Base-by-base conservation (phyloP, 2,329 filamentous ascomycete species). In the Cadophora gregata region DNA sequence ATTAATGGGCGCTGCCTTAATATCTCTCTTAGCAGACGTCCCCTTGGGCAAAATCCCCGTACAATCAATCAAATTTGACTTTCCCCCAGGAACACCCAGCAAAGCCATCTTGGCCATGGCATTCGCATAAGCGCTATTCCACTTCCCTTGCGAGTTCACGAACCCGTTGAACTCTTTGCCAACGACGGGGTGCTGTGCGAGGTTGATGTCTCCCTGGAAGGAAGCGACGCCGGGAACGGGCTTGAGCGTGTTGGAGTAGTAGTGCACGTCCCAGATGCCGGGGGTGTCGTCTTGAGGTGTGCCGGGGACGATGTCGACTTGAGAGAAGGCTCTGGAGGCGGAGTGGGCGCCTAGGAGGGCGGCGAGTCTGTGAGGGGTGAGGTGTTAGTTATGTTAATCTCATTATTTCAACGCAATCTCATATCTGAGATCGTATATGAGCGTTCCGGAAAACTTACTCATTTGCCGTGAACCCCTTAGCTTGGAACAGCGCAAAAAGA, bases 151-250 rank as follows among this genome's bases (percentile, higher is more conserved):
- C 55, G 75, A 75, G 24, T 72, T 70, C 1, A 79, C 75, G 31
- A 80, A 78, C 19, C 72, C 75, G 66, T 72, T 70, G 67, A 80
- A 78, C 65, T 76, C 74, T 56, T 77, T 75, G 0, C 78, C 78
- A 0, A 78, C 90, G 5, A 97, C 80, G 77, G 96, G 91, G 78
- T 98, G 95, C 1, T 90, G 93, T 77, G 97, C 96, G 53, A 97
- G 81, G 74, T 97, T 95, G 83, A 97, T 88, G 75, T 97, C 92
- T 0, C 93, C 93, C 67, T 93, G 93, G 72, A 97, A 97, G 0
- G 97, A 94, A 21, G 97, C 76, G 0, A 78, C 77, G 5, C 73
- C 73, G 1, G 69, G 64, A 27, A 75, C 71, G 19, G 70, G 29
- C 1, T 63, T 62, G 36, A 73, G 70, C 1, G 77, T 79, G 64